These are phyloP conservation scores for Gigaspora rosea DNA, from an alignment of 192 early-diverging fungal species.

Conservation along the genomic window DNA sequence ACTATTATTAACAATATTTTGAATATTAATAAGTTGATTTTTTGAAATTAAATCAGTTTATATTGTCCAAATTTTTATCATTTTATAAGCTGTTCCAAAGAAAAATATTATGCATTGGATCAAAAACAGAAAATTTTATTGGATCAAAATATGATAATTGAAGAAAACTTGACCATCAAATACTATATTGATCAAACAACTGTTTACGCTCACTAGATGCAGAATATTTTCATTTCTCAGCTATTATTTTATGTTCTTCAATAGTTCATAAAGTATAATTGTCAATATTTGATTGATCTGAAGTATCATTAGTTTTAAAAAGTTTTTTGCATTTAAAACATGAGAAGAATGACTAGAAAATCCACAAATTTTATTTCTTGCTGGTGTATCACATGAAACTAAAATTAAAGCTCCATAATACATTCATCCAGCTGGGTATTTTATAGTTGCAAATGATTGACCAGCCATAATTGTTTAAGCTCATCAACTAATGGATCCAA, in stretches of 20 bases:
- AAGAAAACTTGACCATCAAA: background rate
- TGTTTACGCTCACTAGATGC: background rate
- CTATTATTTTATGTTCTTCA: background rate
- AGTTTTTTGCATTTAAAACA: background rate
- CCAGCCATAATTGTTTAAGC: constrained; percentile 11
- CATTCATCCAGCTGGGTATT: background rate
- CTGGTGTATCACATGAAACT: background rate
- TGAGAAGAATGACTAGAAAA: background rate
- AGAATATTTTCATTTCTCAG: background rate
- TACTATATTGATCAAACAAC: background rate
- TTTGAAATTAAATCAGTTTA: background rate
- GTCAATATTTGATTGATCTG: background rate
- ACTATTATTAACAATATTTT: background rate
- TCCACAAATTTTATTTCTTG: background rate
- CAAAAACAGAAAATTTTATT: background rate
- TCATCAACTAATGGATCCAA: constrained; percentile 7
- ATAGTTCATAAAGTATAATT: background rate
- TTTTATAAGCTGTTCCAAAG: background rate
- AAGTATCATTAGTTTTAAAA: background rate
- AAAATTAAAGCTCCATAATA: constrained; percentile 8
- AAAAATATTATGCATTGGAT: background rate
- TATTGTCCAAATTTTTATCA: background rate
- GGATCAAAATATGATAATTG: background rate
- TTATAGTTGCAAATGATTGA: background rate
- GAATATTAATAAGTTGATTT: background rate